Percentiles rank a stretch among this genome's conserved stretches.
Conservation (phyloP, 2,329 filamentous ascomycete genomes). For the Cephalotrichum gorgonifer region DNA sequence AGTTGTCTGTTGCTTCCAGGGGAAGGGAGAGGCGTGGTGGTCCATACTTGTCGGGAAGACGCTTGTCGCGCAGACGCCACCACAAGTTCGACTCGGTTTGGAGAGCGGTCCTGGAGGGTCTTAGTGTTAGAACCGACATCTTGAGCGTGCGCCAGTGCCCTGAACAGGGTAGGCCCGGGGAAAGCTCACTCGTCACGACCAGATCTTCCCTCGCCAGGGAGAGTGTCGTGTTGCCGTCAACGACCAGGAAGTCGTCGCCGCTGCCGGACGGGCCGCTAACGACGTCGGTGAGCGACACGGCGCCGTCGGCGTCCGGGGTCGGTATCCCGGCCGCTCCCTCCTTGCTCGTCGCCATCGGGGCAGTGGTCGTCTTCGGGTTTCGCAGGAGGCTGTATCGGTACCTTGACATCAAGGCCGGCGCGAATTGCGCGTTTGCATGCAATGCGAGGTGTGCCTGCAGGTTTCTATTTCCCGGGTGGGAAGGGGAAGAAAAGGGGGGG, state of each 20-base stretch:
- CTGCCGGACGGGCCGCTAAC: not conserved
- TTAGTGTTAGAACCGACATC: not conserved
- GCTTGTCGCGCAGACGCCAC: not conserved
- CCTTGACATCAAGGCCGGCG: too few relatives aligned
- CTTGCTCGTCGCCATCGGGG: too few relatives aligned
- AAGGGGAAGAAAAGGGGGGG: too few relatives aligned
- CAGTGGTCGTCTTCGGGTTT: too few relatives aligned
- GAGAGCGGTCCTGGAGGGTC: not conserved
- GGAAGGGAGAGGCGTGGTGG: not conserved
- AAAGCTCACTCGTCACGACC: slow-evolving; percentile 2
- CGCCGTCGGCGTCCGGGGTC: not conserved
- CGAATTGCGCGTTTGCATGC: too few relatives aligned
- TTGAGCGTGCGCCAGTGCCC: not conserved
- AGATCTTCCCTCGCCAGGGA: not conserved
- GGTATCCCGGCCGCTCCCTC: too few relatives aligned
- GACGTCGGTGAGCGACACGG: too few relatives aligned
- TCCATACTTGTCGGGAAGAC: not conserved
- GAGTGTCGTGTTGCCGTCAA: not conserved
- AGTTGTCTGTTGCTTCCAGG: not conserved
- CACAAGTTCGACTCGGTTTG: not conserved
- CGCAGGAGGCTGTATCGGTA: too few relatives aligned
- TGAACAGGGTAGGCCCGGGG: too few relatives aligned
- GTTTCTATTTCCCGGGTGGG: too few relatives aligned
- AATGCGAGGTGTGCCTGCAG: too few relatives aligned
- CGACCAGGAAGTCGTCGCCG: not conserved